Evolutionary conservation across 257 asterid genomes (phyloP).

Genomic region (Jaltomata sinuosa): DNA sequence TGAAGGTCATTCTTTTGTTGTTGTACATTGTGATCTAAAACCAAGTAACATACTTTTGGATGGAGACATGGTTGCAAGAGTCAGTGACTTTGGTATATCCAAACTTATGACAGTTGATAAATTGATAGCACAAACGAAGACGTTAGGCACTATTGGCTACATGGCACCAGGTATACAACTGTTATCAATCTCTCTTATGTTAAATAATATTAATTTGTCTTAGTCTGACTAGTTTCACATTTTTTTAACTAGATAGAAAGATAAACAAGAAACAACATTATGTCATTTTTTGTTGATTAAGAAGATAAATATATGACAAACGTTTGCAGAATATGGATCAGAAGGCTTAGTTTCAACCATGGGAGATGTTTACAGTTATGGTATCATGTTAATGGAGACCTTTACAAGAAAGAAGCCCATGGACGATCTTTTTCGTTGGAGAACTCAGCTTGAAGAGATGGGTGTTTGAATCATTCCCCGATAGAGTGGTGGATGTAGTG

Average conservation of each 20-base stretch:
- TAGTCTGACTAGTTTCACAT: too few species aligned
- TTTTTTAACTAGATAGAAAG: too few species aligned
- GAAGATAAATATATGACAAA: not conserved
- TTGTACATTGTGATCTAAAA: constrained; percentile 9
- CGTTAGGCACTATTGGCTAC: not conserved
- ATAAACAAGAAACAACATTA: not conserved
- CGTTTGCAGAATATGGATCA: constrained; percentile 6
- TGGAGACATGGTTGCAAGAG: not conserved
- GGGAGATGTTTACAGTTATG: constrained; percentile 9
- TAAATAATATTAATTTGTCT: not conserved
- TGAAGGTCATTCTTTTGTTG: not conserved
- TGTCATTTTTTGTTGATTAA: not conserved
- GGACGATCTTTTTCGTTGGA: not conserved
- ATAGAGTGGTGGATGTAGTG: not conserved
- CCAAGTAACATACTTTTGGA: constrained; percentile 1
- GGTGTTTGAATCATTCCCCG: not conserved
- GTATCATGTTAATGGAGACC: constrained; percentile 3
- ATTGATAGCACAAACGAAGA: not conserved
- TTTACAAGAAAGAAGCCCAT: constrained; percentile 5
- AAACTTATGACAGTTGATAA: not conserved
- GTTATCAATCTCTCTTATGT: not conserved
- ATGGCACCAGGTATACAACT: constrained; percentile 2
- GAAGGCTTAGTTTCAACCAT: not conserved
- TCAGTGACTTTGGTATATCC: not conserved
- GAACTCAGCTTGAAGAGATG: not conserved